These are phyloP conservation scores for Vitis rupestris DNA, from an alignment of 164 flowering plant genomes.

Conservation along the genomic window DNA sequence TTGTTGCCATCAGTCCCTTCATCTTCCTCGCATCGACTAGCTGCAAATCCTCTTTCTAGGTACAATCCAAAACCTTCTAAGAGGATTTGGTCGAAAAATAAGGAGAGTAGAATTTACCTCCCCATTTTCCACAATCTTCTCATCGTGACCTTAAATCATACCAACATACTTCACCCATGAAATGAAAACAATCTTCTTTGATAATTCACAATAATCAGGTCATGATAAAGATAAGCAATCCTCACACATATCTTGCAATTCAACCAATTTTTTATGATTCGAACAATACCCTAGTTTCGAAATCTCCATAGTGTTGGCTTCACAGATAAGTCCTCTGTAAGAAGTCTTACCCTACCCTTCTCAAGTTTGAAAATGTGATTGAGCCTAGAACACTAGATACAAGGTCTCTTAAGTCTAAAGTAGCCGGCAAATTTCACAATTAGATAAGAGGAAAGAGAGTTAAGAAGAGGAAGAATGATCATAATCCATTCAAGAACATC, in stretches of 20 bases:
- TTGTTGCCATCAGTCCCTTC: constrained; percentile 17
- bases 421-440: constrained; percentile 62
- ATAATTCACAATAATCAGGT: constrained; percentile 14
- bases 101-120: constrained; percentile 36
- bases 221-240: constrained; percentile 64
- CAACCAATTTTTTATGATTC: constrained; percentile 57
- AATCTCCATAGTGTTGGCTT: constrained; percentile 70
- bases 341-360: constrained; percentile 13
- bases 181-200: constrained; percentile 30
- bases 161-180: constrained; percentile 47
- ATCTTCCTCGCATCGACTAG: constrained; percentile 20
- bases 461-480: constrained; percentile 66
- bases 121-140: constrained; percentile 28
- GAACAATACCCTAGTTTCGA: constrained; percentile 66
- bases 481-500: constrained; percentile 84
- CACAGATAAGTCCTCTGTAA: constrained; percentile 66
- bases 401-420: constrained; percentile 87
- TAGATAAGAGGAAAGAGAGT: constrained; percentile 77
- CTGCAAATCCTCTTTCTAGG: constrained; percentile 33
- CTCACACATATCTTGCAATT: constrained; percentile 62
- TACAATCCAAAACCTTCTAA: constrained; percentile 52
- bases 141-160: constrained; percentile 27
- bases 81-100: constrained; percentile 48
- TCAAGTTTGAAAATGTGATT: constrained; percentile 54
- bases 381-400: constrained; percentile 75